Percentiles rank a stretch among this genome's conserved stretches.
These are phyloP conservation scores for Barbatosphaeria neglecta DNA, from an alignment of 495 filamentous ascomycete genomes.

Conservation along the genomic window DNA sequence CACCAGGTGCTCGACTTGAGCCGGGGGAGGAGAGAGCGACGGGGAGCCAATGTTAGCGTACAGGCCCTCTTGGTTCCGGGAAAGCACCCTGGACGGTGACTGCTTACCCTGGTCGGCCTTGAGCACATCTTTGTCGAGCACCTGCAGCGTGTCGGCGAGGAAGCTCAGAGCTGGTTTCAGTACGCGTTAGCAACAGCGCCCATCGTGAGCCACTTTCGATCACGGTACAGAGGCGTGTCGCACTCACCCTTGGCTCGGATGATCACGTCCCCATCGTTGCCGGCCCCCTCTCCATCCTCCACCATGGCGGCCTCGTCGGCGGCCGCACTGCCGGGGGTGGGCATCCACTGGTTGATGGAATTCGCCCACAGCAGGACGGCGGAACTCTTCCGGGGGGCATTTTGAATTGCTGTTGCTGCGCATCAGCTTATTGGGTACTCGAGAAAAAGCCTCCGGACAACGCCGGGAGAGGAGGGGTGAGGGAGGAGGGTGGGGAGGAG, in stretches of 20 bases:
- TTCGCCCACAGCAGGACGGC: slow-evolving; percentile 36
- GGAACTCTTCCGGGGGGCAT: slow-evolving; percentile 25
- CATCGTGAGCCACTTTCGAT: too few species aligned
- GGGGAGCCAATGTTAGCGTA: not conserved
- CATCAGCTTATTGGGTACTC: too few species aligned
- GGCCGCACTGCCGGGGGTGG: slow-evolving; percentile 8
- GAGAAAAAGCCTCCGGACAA: too few species aligned
- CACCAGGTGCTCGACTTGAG: slow-evolving; percentile 22
- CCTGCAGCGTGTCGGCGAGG: slow-evolving; percentile 30
- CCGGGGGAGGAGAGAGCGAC: not conserved
- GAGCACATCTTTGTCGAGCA: slow-evolving; percentile 21
- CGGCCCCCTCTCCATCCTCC: slow-evolving; percentile 20
- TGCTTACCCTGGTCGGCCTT: slow-evolving; percentile 26
- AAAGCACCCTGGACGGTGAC: not conserved
- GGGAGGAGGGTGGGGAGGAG: too few species aligned
- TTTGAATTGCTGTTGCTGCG: slow-evolving; percentile 18
- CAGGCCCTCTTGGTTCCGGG: not conserved
- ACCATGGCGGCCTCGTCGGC: slow-evolving; percentile 14
- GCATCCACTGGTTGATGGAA: slow-evolving; percentile 37
- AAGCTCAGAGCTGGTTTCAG: slow-evolving; percentile 29
- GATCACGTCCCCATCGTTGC: slow-evolving; percentile 27
- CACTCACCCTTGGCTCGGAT: slow-evolving; percentile 21
- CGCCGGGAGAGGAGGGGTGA: too few species aligned
- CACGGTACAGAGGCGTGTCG: too few species aligned
- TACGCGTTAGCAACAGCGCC: too few species aligned